phyloP scores from a whole-genome alignment of 139 green algal species.

The Edaphochlamys debaryana region DNA sequence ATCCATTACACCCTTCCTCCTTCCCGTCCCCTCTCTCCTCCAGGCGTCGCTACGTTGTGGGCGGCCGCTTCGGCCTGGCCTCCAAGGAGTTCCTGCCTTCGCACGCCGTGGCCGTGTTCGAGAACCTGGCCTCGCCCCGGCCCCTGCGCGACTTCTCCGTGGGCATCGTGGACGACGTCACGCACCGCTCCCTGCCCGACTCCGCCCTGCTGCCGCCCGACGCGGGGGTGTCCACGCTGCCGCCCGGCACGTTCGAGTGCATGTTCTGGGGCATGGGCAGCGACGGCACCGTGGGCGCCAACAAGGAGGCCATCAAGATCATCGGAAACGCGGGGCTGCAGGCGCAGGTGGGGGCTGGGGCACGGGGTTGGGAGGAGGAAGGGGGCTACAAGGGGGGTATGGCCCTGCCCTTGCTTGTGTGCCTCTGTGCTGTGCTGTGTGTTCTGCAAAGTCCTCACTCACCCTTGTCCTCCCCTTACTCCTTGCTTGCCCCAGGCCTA shows the following conservation, averaged over 20 bases:
- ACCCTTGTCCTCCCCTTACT: no score
- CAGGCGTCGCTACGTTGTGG: conserved; percentile 48
- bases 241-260: conserved; percentile 62
- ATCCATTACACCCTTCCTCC: neutral
- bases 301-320: conserved; percentile 75
- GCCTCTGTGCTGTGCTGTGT: no score
- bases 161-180: conserved; percentile 65
- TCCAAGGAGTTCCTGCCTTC: conserved; percentile 74
- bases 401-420: no score
- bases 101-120: conserved; percentile 60
- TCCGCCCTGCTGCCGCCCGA: conserved; percentile 41
- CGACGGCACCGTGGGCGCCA: conserved; percentile 71
- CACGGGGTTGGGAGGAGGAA: no score
- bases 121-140: conserved; percentile 54
- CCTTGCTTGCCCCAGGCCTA: no score
- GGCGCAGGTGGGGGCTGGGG: no score
- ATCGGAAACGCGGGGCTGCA: conserved; percentile 41
- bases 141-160: conserved; percentile 50
- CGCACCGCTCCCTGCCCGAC: conserved; percentile 48
- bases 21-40: no score
- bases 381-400: no score
- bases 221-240: conserved; percentile 44
- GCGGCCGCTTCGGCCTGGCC: conserved; percentile 67
- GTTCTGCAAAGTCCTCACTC: no score
- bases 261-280: conserved; percentile 71